Conservation (phyloP, 495 filamentous ascomycete genomes). For the Neurospora sp. region DNA sequence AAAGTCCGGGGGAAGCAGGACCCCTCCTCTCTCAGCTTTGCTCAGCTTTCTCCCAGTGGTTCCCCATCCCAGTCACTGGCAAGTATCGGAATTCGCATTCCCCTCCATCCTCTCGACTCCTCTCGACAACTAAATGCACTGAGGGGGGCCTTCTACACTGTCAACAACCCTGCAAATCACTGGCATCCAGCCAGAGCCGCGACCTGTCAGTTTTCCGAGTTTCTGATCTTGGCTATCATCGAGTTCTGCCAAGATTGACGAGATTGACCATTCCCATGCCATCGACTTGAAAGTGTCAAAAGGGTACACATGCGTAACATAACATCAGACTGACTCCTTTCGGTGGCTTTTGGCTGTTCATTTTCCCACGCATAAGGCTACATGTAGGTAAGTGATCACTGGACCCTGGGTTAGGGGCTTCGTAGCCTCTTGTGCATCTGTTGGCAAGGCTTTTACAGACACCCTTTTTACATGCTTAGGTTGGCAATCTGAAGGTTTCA, state of each 20-base stretch:
- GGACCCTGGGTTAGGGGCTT: neutral
- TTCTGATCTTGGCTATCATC: neutral
- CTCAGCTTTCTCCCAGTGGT: too few species aligned
- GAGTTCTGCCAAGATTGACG: neutral
- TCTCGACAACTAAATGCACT: too few species aligned
- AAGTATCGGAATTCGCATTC: neutral
- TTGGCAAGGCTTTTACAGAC: too few species aligned
- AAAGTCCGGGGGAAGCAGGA: neutral
- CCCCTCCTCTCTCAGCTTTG: neutral
- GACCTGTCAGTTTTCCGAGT: neutral
- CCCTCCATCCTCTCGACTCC: neutral
- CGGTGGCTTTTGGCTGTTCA: neutral
- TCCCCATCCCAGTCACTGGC: neutral
- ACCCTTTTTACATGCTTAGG: neutral
- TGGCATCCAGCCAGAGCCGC: neutral
- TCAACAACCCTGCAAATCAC: neutral
- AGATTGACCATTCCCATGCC: neutral
- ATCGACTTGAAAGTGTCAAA: neutral
- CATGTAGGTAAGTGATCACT: neutral
- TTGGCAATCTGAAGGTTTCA: neutral
- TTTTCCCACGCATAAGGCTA: neutral
- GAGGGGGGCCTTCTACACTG: too few species aligned
- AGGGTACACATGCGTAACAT: neutral
- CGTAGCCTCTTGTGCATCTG: neutral
- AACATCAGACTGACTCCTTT: neutral